Base-by-base conservation (phyloP, 2,329 filamentous ascomycete genomes). In the Talaromyces marneffei region DNA sequence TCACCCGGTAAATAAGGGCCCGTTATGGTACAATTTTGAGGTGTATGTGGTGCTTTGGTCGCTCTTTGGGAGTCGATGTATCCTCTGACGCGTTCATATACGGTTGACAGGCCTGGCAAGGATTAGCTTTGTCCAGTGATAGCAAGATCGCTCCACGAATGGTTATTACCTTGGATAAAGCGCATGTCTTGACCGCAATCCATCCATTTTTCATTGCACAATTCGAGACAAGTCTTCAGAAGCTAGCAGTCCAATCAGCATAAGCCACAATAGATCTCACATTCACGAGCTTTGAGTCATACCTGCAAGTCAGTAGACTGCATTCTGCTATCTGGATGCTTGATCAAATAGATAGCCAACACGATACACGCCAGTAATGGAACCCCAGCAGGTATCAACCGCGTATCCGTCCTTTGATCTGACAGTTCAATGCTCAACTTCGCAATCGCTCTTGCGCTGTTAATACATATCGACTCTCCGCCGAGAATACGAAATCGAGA, bases 151-250 rank as follows among this genome's bases (percentile, higher is more conserved):
- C n/a, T n/a, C n/a, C n/a, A 31, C 16, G 27, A 12, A 39, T 42
- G 9, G 8, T 8, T 48, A 48, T 29, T 59, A 59, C 57, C 57
- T 59, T 59, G 20, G 23, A 59, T 59, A 18, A 59, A 59, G 4
- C 57, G 57, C 10, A 31, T 23, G 14, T 59, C 57, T 53, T 59
- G 44, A 52, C 57, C 33, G 31, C 57, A 59, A 40, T 59, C 57
- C 8, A 33, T 53, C 57, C 57, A 59, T 40, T 59, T 59, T 40
- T 59, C 57, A 59, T 29, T 59, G 44, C 44, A 59, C 12, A 59
- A 14, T 33, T 59, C 57, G n/a, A 53, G 31, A n/a, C 57, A 59
- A 20, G 35, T 59, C 4, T 59, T 59, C 23, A 59, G 8, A 7
- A 59, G 57, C 57, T 59, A 23, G n/a, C n/a, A n/a, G n/a, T n/a